Evolutionary conservation across 2,329 filamentous ascomycete species (phyloP).

Genomic region (Arthrobotrys sinensis): DNA sequence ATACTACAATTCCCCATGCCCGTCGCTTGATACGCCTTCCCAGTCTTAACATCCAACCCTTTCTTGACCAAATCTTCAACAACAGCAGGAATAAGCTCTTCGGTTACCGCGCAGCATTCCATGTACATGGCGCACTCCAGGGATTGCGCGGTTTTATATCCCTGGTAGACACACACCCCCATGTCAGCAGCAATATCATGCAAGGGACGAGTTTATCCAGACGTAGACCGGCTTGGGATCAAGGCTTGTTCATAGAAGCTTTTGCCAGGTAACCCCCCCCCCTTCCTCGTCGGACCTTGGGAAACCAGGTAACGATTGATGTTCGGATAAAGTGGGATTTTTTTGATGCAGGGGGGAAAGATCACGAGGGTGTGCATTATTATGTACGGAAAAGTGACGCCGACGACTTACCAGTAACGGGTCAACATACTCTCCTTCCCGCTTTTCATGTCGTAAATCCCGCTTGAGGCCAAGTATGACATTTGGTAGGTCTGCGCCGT

Average conservation of each 20-base stretch:
- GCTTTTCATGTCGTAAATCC: slow-evolving; percentile 30
- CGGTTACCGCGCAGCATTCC: slow-evolving; percentile 49
- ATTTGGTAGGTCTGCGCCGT: slow-evolving; percentile 27
- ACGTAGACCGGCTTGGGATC: neutral
- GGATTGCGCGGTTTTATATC: slow-evolving; percentile 53
- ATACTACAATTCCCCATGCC: slow-evolving; percentile 45
- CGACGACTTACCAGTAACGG: slow-evolving; percentile 34
- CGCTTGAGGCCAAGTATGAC: slow-evolving; percentile 40
- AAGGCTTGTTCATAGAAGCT: slow-evolving; percentile 34
- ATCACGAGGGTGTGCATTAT: neutral
- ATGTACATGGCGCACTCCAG: slow-evolving; percentile 48
- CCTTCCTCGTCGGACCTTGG: neutral
- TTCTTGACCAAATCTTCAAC: slow-evolving; percentile 57
- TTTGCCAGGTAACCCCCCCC: slow-evolving; percentile 17
- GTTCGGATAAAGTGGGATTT: slow-evolving; percentile 21
- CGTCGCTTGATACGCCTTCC: slow-evolving; percentile 29
- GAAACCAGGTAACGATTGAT: slow-evolving; percentile 30
- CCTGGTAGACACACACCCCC: slow-evolving; percentile 24
- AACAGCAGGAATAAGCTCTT: slow-evolving; percentile 53
- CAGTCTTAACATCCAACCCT: slow-evolving; percentile 42
- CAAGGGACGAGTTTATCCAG: slow-evolving; percentile 37
- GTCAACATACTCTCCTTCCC: slow-evolving; percentile 36
- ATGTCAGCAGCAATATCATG: slow-evolving; percentile 11
- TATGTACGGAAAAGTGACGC: neutral
- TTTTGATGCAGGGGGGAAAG: slow-evolving; percentile 13